These are phyloP conservation scores for Halophytophthora polymorphica DNA, from an alignment of 352 stramenopile species.

Conservation along the genomic window DNA sequence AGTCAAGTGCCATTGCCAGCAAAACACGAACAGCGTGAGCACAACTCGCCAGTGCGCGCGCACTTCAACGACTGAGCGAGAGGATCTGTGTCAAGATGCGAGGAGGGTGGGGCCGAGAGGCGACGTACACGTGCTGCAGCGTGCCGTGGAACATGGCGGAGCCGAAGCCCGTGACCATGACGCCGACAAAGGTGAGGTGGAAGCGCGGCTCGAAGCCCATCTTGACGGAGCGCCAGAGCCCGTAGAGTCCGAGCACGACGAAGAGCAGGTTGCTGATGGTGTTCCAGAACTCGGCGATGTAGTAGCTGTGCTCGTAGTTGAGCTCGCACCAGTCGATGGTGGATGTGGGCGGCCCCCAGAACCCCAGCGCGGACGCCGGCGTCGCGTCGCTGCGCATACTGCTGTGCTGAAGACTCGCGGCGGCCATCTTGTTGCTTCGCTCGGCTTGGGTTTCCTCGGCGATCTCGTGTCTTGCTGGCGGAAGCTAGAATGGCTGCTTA, in stretches of 20 bases:
- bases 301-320: slow-evolving; percentile 80
- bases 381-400: slow-evolving; percentile 7
- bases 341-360: slow-evolving; percentile 69
- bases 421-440: not conserved
- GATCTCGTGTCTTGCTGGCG: not conserved
- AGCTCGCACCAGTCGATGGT: slow-evolving; percentile 87
- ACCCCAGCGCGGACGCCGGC: slow-evolving; percentile 26
- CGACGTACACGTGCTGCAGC: slow-evolving; percentile 68
- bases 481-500: slow-evolving; percentile 7
- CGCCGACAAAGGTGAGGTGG: slow-evolving; percentile 64
- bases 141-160: slow-evolving; percentile 87
- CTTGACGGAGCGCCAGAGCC: slow-evolving; percentile 55
- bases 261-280: slow-evolving; percentile 82
- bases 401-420: not conserved
- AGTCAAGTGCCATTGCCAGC: not conserved
- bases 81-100: too few relatives aligned
- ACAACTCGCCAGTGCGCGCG: not conserved
- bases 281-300: slow-evolving; percentile 89
- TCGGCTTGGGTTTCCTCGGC: not conserved
- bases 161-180: slow-evolving; percentile 80
- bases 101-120: too few relatives aligned
- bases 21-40: not conserved
- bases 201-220: slow-evolving; percentile 78
- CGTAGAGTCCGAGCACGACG: slow-evolving; percentile 71
- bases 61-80: not conserved